Conservation (phyloP, 192 early-diverging fungal species). For the Linnemannia schmuckeri region DNA sequence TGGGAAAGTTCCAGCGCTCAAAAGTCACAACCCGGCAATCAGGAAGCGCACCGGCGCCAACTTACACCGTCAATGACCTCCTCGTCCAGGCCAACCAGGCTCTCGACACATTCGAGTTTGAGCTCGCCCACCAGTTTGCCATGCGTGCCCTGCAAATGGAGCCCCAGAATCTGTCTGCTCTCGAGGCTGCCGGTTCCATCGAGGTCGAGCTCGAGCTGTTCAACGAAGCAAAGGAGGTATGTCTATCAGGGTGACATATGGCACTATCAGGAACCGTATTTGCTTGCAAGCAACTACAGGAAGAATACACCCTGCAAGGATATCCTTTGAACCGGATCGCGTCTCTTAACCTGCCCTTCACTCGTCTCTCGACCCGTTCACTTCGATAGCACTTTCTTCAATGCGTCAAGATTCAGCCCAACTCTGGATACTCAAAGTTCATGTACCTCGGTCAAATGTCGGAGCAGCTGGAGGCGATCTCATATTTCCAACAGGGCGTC, state of each 20-base stretch:
- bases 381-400: constrained; percentile 68
- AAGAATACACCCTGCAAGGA: not conserved
- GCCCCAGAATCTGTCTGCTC: constrained; percentile 66
- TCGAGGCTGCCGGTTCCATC: constrained; percentile 79
- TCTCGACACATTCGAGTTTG: constrained; percentile 84
- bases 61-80: constrained; percentile 72
- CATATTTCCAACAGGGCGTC: constrained; percentile 79
- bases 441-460: constrained; percentile 90
- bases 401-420: constrained; percentile 77
- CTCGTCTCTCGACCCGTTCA: not conserved
- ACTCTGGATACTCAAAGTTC: constrained; percentile 81
- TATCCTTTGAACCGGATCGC: not conserved
- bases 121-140: constrained; percentile 78
- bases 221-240: constrained; percentile 72
- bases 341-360: not conserved
- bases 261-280: not conserved
- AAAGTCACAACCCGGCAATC: constrained; percentile 27
- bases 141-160: constrained; percentile 75
- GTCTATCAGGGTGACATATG: not conserved
- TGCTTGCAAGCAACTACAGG: not conserved
- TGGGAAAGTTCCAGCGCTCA: constrained; percentile 52
- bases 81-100: constrained; percentile 71
- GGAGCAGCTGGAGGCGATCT: constrained; percentile 73
- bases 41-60: constrained; percentile 26
- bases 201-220: constrained; percentile 82